Conservation (phyloP, 768 basidiomycete genomes). For the Panus rudis region DNA sequence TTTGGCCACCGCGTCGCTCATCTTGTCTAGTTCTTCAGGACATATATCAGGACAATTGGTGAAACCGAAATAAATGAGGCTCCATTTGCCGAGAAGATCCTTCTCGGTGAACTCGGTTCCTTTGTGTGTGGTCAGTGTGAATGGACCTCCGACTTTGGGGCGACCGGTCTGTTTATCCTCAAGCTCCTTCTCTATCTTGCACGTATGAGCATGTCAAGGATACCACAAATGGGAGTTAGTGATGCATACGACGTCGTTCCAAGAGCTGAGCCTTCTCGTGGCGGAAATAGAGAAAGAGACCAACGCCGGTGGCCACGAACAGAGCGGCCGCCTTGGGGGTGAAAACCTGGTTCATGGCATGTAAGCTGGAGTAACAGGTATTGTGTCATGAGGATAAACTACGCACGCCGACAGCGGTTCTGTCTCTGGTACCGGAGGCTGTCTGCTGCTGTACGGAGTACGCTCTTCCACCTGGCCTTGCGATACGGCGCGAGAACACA, state of each 20-base stretch:
- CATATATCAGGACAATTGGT: constrained; percentile 99
- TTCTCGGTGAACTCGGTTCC: constrained; percentile 71
- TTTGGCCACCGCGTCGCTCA: constrained; percentile 65
- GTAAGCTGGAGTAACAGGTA: no score
- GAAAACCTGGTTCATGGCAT: constrained; percentile 59
- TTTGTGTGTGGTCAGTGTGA: constrained; percentile 62
- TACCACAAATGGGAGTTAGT: constrained; percentile 1
- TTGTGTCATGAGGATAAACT: no score
- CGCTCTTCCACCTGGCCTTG: no score
- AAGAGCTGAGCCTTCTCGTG: constrained; percentile 75
- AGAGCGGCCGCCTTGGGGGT: constrained; percentile 78
- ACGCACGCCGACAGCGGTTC: no score
- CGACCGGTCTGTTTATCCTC: constrained; percentile 71
- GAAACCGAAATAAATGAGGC: constrained; percentile 95
- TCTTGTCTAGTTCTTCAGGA: constrained; percentile 95
- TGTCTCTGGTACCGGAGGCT: no score
- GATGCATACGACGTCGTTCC: constrained; percentile 62
- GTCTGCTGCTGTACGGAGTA: no score
- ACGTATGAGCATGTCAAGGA: neutral
- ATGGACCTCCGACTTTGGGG: constrained; percentile 88
- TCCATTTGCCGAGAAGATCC: constrained; percentile 86
- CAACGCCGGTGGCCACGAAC: constrained; percentile 78
- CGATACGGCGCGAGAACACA: no score
- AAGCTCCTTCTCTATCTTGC: constrained; percentile 59
- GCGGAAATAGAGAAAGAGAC: constrained; percentile 83